These are phyloP conservation scores for Aspergillus fumigatiaffinis DNA, from an alignment of 2,329 filamentous ascomycete species.

Conservation along the genomic window DNA sequence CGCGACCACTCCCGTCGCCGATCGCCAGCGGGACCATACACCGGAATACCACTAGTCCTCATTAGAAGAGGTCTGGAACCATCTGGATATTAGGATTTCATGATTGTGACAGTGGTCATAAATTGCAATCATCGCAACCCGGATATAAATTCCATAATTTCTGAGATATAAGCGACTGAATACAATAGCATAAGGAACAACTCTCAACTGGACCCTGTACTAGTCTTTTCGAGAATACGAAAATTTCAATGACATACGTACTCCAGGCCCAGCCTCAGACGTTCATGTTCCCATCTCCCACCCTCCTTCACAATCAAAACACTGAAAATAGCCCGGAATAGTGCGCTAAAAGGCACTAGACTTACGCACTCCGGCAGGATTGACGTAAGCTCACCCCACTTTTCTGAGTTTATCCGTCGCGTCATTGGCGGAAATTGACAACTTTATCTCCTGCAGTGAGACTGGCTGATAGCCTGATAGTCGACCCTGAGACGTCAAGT, in stretches of 20 bases:
- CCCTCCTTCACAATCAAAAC: background rate
- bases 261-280: background rate
- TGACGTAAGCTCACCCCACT: constrained; percentile 20
- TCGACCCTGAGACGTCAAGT: background rate
- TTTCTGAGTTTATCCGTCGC: background rate
- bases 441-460: background rate
- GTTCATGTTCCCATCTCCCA: background rate
- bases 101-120: background rate
- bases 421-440: constrained; percentile 10
- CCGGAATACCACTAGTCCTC: background rate
- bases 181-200: background rate
- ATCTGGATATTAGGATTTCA: background rate
- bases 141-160: background rate
- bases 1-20: constrained; percentile 13
- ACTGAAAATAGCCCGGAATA: background rate
- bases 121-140: background rate
- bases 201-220: background rate
- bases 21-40: constrained; percentile 1
- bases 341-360: background rate
- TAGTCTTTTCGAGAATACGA: background rate
- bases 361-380: constrained; percentile 5
- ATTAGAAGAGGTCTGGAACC: background rate
- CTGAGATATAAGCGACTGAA: too few relatives aligned
- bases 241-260: background rate
- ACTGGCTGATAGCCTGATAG: background rate